Percentiles rank a stretch among this genome's conserved stretches.
phyloP scores from a whole-genome alignment of 2,329 filamentous ascomycete genomes.

The Beauveria sp. region DNA sequence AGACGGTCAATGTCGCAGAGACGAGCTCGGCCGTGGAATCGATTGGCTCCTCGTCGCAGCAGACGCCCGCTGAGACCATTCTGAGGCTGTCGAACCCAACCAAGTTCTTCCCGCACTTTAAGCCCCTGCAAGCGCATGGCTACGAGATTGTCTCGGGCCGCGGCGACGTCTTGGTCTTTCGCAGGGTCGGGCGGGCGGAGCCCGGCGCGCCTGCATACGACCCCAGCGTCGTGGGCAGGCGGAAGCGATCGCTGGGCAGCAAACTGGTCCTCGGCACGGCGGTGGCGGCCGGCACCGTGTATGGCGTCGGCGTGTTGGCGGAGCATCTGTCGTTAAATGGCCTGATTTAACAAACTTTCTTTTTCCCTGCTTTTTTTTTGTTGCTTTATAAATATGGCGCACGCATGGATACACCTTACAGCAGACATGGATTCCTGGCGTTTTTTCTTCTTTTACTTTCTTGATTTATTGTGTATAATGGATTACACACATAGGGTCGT shows the following conservation, averaged over 20 bases:
- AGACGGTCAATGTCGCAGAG: slow-evolving; percentile 51
- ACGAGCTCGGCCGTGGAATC: slow-evolving; percentile 49
- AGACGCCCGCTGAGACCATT: slow-evolving; percentile 51
- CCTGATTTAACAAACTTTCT: background rate
- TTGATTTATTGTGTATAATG: background rate
- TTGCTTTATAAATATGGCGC: slow-evolving; percentile 1
- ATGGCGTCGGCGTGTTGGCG: slow-evolving; percentile 49
- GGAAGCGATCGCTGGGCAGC: slow-evolving; percentile 35
- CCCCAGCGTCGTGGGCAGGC: slow-evolving; percentile 16
- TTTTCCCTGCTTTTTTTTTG: background rate
- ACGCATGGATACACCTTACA: background rate
- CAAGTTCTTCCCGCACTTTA: slow-evolving; percentile 59
- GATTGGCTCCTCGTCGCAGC: slow-evolving; percentile 29
- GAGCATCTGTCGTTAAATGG: slow-evolving; percentile 44
- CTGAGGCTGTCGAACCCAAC: slow-evolving; percentile 53
- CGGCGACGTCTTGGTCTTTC: slow-evolving; percentile 58
- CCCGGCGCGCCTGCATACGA: slow-evolving; percentile 6
- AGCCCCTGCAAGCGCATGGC: slow-evolving; percentile 49
- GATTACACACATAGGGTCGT: background rate
- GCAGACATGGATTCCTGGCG: background rate
- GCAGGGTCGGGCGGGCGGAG: slow-evolving; percentile 39
- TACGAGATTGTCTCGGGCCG: slow-evolving; percentile 60
- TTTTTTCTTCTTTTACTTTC: slow-evolving; percentile 5
- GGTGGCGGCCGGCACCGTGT: slow-evolving; percentile 48
- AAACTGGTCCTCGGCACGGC: slow-evolving; percentile 46